phyloP scores from a whole-genome alignment of 352 stramenopile genomes.

The Phytophthora sp. region DNA sequence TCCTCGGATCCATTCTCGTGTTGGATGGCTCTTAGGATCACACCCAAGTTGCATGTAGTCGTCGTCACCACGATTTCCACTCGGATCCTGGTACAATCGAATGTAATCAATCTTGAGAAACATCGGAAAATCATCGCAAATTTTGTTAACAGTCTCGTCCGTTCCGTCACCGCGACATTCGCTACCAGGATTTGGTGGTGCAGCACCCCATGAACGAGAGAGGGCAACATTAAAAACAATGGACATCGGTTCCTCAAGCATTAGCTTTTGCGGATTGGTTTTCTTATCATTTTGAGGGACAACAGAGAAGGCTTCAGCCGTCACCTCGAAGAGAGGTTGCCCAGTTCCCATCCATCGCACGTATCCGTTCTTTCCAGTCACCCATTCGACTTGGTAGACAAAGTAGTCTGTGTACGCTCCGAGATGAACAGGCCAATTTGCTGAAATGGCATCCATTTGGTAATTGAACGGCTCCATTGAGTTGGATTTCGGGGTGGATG shows the following conservation, averaged over 20 bases:
- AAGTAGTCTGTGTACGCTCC: slow-evolving; percentile 65
- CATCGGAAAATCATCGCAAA: slow-evolving; percentile 56
- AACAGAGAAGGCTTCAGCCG: slow-evolving; percentile 46
- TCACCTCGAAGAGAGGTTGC: slow-evolving; percentile 64
- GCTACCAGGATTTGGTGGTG: slow-evolving; percentile 39
- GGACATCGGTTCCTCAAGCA: slow-evolving; percentile 58
- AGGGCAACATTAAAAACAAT: slow-evolving; percentile 66
- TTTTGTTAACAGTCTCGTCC: slow-evolving; percentile 32
- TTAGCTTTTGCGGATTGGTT: slow-evolving; percentile 55
- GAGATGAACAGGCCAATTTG: slow-evolving; percentile 74
- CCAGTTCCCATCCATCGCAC: slow-evolving; percentile 68
- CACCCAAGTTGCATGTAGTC: slow-evolving; percentile 36
- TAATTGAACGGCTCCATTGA: slow-evolving; percentile 72
- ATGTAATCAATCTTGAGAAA: slow-evolving; percentile 87
- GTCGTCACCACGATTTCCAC: slow-evolving; percentile 14
- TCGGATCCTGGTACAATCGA: slow-evolving; percentile 74
- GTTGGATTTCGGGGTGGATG: slow-evolving; percentile 37
- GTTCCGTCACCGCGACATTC: slow-evolving; percentile 33
- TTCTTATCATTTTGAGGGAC: slow-evolving; percentile 48
- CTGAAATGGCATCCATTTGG: slow-evolving; percentile 83
- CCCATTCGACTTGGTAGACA: slow-evolving; percentile 77
- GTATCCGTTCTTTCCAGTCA: slow-evolving; percentile 66
- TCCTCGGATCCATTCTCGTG: slow-evolving; percentile 38
- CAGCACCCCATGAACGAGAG: slow-evolving; percentile 39
- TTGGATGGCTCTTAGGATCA: slow-evolving; percentile 42